Percentiles rank a stretch among this genome's conserved stretches.
Evolutionary conservation across 73 alveolate genomes (phyloP).

Genomic region (Tetrahymena borealis): DNA sequence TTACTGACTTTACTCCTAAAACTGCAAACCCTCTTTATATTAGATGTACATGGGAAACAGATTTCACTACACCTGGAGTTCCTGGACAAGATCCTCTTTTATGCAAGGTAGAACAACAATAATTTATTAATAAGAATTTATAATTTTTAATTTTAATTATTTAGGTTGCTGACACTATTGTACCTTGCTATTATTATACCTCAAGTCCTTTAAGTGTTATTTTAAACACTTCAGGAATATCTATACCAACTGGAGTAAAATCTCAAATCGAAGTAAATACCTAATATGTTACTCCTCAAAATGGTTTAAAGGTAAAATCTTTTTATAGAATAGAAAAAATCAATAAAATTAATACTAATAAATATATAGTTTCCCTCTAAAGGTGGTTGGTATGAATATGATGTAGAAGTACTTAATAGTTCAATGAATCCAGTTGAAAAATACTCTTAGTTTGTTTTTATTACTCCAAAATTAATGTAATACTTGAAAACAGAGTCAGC

Average conservation of each 20-base stretch:
- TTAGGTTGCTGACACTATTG: not conserved
- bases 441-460: not conserved
- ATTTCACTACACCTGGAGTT: not conserved
- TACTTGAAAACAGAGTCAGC: not conserved
- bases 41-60: not conserved
- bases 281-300: not conserved
- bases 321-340: not conserved
- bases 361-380: not conserved
- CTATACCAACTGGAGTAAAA: not conserved
- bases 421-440: not conserved
- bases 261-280: not conserved
- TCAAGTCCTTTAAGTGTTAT: not conserved
- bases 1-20: not conserved
- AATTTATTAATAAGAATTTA: not conserved
- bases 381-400: conserved; percentile 1
- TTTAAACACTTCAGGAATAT: not conserved
- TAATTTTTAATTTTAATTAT: not conserved
- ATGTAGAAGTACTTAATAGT: not conserved
- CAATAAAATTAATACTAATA: not conserved
- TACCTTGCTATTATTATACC: not conserved
- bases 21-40: not conserved
- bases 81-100: not conserved
- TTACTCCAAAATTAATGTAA: not conserved
- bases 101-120: not conserved
- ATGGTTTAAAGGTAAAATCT: not conserved